Base-by-base conservation (phyloP, 805 yeast species). In the Lipomyces sp. region DNA sequence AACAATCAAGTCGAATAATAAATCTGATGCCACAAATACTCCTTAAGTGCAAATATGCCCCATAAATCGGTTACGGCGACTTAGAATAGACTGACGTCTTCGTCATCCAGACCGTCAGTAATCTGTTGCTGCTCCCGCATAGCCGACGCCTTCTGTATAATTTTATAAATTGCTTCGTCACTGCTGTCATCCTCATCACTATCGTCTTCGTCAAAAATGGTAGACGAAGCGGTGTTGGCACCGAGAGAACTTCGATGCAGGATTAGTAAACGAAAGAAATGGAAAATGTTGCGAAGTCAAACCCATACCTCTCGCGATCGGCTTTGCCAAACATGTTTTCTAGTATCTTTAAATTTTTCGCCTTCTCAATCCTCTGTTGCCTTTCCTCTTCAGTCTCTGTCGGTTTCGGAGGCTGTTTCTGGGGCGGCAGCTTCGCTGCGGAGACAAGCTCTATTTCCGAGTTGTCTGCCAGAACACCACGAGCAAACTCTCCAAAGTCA, bases 161-260 rank as follows among this genome's bases (percentile, higher is more conserved):
- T 43, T 11, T 38, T 18, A 26, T 24, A 41, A 19, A 44, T 50
- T 11, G 40, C 47, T 18, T 37, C 44, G 42, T 50, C 49, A 35
- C 26, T 39, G 18, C 31, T 35, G 6, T 76, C 66, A 8, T 69
- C 77, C 29, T 69, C 65, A 14, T 66, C 73, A 39, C 66, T 62
- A 21, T 68, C 75, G 33, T 71, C 75, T 45, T 53, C 61, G 13
- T 63, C 69, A n/a, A 61, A 28, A 37, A 13, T 11, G 28, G 24
- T 21, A 14, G 49, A 16, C 13, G 19, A 4, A 32, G 31, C 23
- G 18, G 16, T 21, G 13, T 18, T 24, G 6, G 37, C 18, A 19
- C 28, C 31, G 39, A 18, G 5, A n/a, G 4, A 34, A 34, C 38
- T 34, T 19, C n/a, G n/a, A n/a, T n/a, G n/a, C n/a, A n/a, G n/a